Conservation (phyloP, 140 eudicot species). For the Senecio squalidus region DNA sequence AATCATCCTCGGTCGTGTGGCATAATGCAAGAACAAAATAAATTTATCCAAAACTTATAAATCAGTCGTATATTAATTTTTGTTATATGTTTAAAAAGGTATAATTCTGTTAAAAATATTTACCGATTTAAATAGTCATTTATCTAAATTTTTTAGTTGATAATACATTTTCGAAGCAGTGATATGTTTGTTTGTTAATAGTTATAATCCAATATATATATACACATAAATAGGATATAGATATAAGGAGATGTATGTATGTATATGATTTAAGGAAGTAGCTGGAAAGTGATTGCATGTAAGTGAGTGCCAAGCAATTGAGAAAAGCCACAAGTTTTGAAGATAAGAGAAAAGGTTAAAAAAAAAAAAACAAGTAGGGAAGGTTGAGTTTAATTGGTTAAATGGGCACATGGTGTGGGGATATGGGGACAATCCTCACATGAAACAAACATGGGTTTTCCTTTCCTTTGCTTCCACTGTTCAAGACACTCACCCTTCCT, state of each 20-base stretch:
- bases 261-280: background rate
- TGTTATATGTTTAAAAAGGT: too few relatives aligned
- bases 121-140: too few relatives aligned
- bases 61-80: too few relatives aligned
- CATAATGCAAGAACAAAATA: too few relatives aligned
- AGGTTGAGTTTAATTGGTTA: constrained; percentile 25
- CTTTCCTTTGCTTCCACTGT: constrained; percentile 24
- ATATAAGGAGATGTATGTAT: background rate
- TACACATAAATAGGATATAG: background rate
- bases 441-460: constrained; percentile 36
- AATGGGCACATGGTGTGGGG: constrained; percentile 36
- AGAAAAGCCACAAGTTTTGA: constrained; percentile 29
- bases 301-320: constrained; percentile 18
- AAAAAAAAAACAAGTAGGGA: constrained; percentile 33
- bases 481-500: constrained; percentile 22
- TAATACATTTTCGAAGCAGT: too few relatives aligned
- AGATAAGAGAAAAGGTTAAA: constrained; percentile 19
- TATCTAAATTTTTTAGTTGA: too few relatives aligned
- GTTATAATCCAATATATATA: background rate
- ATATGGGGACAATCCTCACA: constrained; percentile 40
- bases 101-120: too few relatives aligned
- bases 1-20: too few relatives aligned
- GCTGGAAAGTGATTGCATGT: constrained; percentile 25
- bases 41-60: too few relatives aligned
- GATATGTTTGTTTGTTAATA: too few relatives aligned